A percentile compares a stretch with the other conserved stretches of the same genome.
phyloP scores from a whole-genome alignment of 257 asterid genomes.

The Penstemon davidsonii region DNA sequence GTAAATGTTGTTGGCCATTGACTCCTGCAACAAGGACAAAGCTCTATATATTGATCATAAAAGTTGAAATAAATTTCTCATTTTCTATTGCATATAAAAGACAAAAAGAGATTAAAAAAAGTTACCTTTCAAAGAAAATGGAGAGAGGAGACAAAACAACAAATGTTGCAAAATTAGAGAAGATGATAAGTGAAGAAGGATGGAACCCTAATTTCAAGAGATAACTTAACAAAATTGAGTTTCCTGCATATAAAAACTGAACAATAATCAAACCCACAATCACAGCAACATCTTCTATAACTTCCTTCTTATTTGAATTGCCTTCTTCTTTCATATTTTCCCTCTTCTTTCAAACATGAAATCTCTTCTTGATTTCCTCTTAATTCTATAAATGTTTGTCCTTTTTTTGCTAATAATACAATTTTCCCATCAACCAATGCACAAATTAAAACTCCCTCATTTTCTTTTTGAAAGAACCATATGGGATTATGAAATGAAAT shows the following conservation, averaged over 20 bases:
- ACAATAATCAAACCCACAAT: constrained; percentile 60
- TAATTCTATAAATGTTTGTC: neutral
- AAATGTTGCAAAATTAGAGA: constrained; percentile 70
- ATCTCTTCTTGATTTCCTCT: constrained; percentile 17
- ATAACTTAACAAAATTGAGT: constrained; percentile 65
- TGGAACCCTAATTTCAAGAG: constrained; percentile 65
- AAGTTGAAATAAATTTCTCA: neutral
- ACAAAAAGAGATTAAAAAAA: neutral
- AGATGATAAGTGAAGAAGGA: constrained; percentile 66
- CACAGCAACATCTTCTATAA: constrained; percentile 51
- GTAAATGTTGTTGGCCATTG: constrained; percentile 70
- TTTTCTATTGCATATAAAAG: too few relatives aligned
- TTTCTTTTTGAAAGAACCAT: constrained; percentile 1
- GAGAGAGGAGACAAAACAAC: constrained; percentile 66
- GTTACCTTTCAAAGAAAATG: constrained; percentile 63
- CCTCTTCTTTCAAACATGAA: constrained; percentile 19
- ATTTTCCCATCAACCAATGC: constrained; percentile 15
- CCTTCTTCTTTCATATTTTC: constrained; percentile 25
- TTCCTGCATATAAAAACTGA: constrained; percentile 77
- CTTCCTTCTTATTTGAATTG: constrained; percentile 32
- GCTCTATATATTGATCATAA: neutral
- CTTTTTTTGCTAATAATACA: neutral
- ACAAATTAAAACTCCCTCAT: neutral
- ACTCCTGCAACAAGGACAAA: constrained; percentile 45
- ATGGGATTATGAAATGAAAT: constrained; percentile 4